These are phyloP conservation scores for Seiridium cupressi DNA, from an alignment of 2,329 filamentous ascomycete species.

Conservation along the genomic window DNA sequence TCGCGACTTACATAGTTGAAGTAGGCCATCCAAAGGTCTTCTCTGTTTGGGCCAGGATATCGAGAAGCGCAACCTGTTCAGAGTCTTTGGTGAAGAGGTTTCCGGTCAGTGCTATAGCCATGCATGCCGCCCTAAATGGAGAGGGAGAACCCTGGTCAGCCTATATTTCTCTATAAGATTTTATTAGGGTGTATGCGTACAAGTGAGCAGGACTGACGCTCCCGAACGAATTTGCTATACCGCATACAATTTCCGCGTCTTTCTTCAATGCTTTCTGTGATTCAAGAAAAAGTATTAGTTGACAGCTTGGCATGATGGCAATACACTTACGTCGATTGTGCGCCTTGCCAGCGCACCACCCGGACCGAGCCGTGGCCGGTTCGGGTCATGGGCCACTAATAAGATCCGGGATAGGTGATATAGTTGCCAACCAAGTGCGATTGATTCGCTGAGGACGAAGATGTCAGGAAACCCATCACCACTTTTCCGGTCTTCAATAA, in stretches of 20 bases:
- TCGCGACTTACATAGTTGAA: background rate
- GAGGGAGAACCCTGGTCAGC: background rate
- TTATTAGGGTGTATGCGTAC: conserved; percentile 5
- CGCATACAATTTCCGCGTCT: conserved; percentile 23
- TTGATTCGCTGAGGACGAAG: conserved; percentile 21
- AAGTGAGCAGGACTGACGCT: conserved; percentile 20
- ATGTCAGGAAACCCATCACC: conserved; percentile 19
- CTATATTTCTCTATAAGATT: background rate
- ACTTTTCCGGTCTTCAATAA: conserved; percentile 5
- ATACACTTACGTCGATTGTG: conserved; percentile 9
- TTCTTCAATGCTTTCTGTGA: conserved; percentile 17
- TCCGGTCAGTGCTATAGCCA: conserved; percentile 26
- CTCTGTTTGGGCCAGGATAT: conserved; percentile 29
- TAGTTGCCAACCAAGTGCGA: conserved; percentile 23
- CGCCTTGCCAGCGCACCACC: conserved; percentile 11
- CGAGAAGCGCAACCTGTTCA: conserved; percentile 29
- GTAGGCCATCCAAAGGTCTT: conserved; percentile 16
- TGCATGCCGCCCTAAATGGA: conserved; percentile 14
- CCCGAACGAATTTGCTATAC: conserved; percentile 18
- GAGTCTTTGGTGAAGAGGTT: conserved; percentile 30
- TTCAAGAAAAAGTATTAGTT: background rate
- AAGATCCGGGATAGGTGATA: conserved; percentile 26
- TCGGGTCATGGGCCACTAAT: conserved; percentile 20
- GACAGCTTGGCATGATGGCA: background rate
- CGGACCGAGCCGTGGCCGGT: conserved; percentile 19